Conservation (phyloP, 2,329 filamentous ascomycete species). For the Ciborinia camelliae region DNA sequence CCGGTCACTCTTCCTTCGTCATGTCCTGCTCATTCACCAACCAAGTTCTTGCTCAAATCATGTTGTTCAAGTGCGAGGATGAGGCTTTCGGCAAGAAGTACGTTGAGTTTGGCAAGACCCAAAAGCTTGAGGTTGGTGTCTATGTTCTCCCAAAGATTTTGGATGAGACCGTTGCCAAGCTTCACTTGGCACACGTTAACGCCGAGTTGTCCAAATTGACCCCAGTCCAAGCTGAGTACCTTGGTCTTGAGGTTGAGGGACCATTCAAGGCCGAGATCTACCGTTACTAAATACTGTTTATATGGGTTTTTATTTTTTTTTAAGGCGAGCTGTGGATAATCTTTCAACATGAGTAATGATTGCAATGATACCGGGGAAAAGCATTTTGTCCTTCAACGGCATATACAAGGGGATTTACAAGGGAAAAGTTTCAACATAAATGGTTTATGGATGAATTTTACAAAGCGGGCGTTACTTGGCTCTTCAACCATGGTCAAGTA, state of each 20-base stretch:
- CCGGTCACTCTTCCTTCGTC: constrained; percentile 98
- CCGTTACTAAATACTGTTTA: constrained; percentile 37
- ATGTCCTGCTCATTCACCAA: constrained; percentile 99
- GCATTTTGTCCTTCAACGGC: constrained; percentile 60
- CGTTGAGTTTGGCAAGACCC: constrained; percentile 88
- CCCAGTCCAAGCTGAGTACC: constrained; percentile 87
- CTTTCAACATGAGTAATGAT: constrained; percentile 50
- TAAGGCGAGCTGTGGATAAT: constrained; percentile 26
- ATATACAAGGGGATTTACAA: constrained; percentile 39
- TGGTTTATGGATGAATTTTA: constrained; percentile 28
- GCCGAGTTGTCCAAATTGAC: constrained; percentile 88
- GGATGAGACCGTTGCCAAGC: constrained; percentile 94
- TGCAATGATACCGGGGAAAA: constrained; percentile 55
- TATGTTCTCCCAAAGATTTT: constrained; percentile 98
- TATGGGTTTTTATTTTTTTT: constrained; percentile 26
- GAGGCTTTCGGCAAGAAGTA: constrained; percentile 88
- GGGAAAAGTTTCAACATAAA: constrained; percentile 40
- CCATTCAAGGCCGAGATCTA: constrained; percentile 92
- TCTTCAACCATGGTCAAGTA: constrained; percentile 42
- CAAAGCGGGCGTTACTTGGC: constrained; percentile 41
- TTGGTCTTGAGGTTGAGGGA: constrained; percentile 78
- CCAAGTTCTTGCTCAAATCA: constrained; percentile 99
- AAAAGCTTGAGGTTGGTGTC: constrained; percentile 87
- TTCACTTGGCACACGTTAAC: constrained; percentile 91
- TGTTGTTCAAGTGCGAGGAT: constrained; percentile 92